These are phyloP conservation scores for Waltergamsia citrina DNA, from an alignment of 2,329 filamentous ascomycete genomes.

Conservation along the genomic window DNA sequence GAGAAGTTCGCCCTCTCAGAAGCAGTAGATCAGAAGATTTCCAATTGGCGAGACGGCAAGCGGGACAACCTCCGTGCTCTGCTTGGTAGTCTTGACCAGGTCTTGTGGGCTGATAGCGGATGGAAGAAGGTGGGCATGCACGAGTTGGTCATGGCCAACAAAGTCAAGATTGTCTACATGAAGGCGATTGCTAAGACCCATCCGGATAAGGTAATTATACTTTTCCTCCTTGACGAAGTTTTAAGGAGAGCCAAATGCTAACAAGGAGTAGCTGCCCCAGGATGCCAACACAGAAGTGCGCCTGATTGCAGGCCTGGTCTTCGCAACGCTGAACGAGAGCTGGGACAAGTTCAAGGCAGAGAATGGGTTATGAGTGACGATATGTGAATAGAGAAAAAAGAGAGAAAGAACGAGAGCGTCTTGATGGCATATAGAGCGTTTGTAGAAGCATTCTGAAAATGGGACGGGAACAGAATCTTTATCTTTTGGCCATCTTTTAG, in stretches of 20 bases:
- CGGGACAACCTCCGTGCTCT: slow-evolving; percentile 85
- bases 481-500: neutral
- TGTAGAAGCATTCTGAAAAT: neutral
- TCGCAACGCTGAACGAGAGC: slow-evolving; percentile 60
- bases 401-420: neutral
- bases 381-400: neutral
- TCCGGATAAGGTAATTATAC: slow-evolving; percentile 79
- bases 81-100: slow-evolving; percentile 74
- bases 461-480: neutral
- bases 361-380: slow-evolving; percentile 44
- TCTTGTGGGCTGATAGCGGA: slow-evolving; percentile 84
- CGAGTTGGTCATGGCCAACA: slow-evolving; percentile 84
- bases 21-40: slow-evolving; percentile 69
- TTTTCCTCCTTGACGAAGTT: slow-evolving; percentile 1
- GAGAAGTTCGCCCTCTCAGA: slow-evolving; percentile 89
- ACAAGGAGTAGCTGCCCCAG: slow-evolving; percentile 50
- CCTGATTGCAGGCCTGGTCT: slow-evolving; percentile 57
- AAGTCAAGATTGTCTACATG: slow-evolving; percentile 98
- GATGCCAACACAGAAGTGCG: slow-evolving; percentile 55
- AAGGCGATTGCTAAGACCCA: slow-evolving; percentile 98
- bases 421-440: neutral
- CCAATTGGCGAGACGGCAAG: slow-evolving; percentile 82
- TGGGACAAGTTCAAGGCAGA: slow-evolving; percentile 67
- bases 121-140: slow-evolving; percentile 97
- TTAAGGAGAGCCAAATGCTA: too few relatives aligned